These are phyloP conservation scores for Xylariaceae sp. DNA, from an alignment of 2,329 filamentous ascomycete species.

Conservation along the genomic window DNA sequence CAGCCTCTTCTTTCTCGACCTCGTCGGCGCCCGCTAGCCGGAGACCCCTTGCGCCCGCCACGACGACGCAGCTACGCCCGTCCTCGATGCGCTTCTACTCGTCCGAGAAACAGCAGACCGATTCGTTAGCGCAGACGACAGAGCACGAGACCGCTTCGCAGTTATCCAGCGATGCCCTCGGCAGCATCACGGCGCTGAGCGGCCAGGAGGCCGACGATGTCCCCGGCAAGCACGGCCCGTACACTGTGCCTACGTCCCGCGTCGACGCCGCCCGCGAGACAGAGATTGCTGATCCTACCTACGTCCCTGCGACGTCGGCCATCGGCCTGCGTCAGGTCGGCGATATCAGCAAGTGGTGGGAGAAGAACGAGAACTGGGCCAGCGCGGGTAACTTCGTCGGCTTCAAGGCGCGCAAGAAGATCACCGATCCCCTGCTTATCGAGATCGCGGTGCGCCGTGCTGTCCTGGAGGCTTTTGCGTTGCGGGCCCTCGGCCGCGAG, in stretches of 20 bases:
- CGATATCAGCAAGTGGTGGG: constrained; percentile 49
- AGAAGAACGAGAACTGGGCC: constrained; percentile 48
- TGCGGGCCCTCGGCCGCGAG: constrained; percentile 34
- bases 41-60: not conserved
- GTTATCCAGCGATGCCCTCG: not conserved
- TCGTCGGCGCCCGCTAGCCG: not conserved
- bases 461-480: constrained; percentile 46
- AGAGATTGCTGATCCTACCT: constrained; percentile 35
- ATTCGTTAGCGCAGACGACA: not conserved
- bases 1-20: constrained; percentile 12
- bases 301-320: constrained; percentile 43
- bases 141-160: not conserved
- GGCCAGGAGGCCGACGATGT: not conserved
- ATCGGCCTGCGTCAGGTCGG: constrained; percentile 45
- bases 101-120: constrained; percentile 9
- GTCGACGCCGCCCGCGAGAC: constrained; percentile 28
- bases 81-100: constrained; percentile 27
- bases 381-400: constrained; percentile 40
- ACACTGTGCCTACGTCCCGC: constrained; percentile 22
- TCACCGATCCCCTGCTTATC: constrained; percentile 41
- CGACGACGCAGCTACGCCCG: not conserved
- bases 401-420: constrained; percentile 38
- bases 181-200: not conserved
- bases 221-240: constrained; percentile 1
- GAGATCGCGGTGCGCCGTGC: constrained; percentile 47